These are phyloP conservation scores for Phylloporus sp. DNA, from an alignment of 1,284 basidiomycete genomes.

Conservation along the genomic window DNA sequence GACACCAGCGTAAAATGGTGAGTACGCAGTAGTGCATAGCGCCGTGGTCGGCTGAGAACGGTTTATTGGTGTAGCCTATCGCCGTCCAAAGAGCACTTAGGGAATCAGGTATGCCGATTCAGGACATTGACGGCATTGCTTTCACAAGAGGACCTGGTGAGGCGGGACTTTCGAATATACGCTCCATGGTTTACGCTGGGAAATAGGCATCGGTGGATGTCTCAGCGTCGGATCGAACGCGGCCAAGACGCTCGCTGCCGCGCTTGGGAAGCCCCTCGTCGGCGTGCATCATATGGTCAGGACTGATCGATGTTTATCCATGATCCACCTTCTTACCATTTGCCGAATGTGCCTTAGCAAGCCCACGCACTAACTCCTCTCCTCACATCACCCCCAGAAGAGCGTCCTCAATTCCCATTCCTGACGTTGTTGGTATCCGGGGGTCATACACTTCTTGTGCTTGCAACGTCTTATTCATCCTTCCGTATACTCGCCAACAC, in stretches of 20 bases:
- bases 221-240: constrained; percentile 78
- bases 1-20: constrained; percentile 75
- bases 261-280: constrained; percentile 76
- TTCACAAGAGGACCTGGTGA: constrained; percentile 89
- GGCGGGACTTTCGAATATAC: not conserved
- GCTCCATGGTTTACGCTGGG: not conserved
- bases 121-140: constrained; percentile 83
- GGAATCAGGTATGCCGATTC: constrained; percentile 61
- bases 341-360: constrained; percentile 61
- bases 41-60: not conserved
- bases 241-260: constrained; percentile 82
- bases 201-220: constrained; percentile 76
- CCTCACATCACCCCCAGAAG: constrained; percentile 59
- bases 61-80: constrained; percentile 57
- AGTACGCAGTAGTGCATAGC: not conserved
- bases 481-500: constrained; percentile 82
- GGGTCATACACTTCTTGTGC: constrained; percentile 88
- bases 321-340: not conserved
- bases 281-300: constrained; percentile 94
- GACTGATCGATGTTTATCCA: not conserved
- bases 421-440: constrained; percentile 88
- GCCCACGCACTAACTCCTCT: constrained; percentile 89
- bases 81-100: constrained; percentile 72
- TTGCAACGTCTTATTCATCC: constrained; percentile 59
- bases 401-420: constrained; percentile 78